A percentile compares a stretch with the other conserved stretches of the same genome.
Conservation (phyloP, 2,329 filamentous ascomycete species). For the Phialophora verrucosa region DNA sequence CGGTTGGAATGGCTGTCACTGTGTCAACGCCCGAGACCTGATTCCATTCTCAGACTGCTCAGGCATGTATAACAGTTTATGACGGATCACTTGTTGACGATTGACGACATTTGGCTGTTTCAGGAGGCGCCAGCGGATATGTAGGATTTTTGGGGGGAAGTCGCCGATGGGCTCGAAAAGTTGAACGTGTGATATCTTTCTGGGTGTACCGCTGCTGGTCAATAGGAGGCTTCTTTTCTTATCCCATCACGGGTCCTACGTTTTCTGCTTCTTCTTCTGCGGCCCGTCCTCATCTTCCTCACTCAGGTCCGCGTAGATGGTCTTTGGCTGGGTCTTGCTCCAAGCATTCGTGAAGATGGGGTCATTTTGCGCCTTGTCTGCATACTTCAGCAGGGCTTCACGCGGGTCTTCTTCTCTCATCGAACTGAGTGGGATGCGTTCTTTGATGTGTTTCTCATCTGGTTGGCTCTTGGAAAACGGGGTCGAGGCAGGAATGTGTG, state of each 20-base stretch:
- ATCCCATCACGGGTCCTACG: not conserved
- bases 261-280: constrained; percentile 64
- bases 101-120: not conserved
- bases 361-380: constrained; percentile 88
- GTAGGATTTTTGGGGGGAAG: not conserved
- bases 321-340: constrained; percentile 88
- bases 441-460: constrained; percentile 84
- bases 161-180: not conserved
- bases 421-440: constrained; percentile 84
- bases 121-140: not conserved
- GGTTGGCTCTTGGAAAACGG: constrained; percentile 91
- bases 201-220: not conserved
- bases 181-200: not conserved
- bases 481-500: constrained; percentile 82
- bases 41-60: not conserved
- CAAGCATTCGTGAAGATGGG: constrained; percentile 94
- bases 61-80: constrained; percentile 1
- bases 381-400: constrained; percentile 93
- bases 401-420: constrained; percentile 97
- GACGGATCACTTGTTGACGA: not conserved
- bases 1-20: not conserved
- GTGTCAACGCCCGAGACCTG: not conserved
- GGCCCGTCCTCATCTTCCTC: constrained; percentile 77
- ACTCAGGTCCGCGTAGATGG: constrained; percentile 86
- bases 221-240: not conserved